phyloP scores from a whole-genome alignment of 768 basidiomycete species.

The Xerocomellus chrysenteron region DNA sequence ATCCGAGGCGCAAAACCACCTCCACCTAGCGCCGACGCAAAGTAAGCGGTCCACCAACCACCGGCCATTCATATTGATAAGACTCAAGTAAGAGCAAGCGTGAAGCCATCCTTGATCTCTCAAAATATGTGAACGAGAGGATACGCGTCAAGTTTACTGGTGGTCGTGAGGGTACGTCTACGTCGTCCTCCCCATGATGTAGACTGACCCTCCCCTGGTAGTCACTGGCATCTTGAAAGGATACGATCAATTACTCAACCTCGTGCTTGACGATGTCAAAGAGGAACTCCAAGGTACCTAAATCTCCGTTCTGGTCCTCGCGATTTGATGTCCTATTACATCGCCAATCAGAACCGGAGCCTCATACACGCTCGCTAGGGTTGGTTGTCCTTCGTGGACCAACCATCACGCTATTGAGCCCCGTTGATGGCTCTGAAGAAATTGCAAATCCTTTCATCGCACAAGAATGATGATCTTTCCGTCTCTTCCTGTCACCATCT shows the following conservation, averaged over 20 bases:
- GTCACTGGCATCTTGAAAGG: constrained; percentile 94
- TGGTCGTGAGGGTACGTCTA: constrained; percentile 78
- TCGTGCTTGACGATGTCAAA: constrained; percentile 94
- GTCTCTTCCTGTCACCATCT: not conserved
- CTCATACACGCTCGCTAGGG: constrained; percentile 66
- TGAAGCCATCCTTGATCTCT: constrained; percentile 93
- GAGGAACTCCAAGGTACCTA: constrained; percentile 71
- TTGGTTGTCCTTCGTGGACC: constrained; percentile 91
- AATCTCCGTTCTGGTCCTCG: constrained; percentile 9
- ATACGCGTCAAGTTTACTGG: constrained; percentile 98
- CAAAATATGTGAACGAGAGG: constrained; percentile 89
- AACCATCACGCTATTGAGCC: constrained; percentile 90
- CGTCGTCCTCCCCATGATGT: not conserved
- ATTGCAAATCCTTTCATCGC: constrained; percentile 86
- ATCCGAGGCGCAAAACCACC: constrained; percentile 20
- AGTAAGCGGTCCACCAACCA: constrained; percentile 21
- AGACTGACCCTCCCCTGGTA: constrained; percentile 32
- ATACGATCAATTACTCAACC: constrained; percentile 93
- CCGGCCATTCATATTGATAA: constrained; percentile 27
- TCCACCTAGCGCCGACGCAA: constrained; percentile 19
- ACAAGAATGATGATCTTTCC: constrained; percentile 47
- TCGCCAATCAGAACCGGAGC: constrained; percentile 54
- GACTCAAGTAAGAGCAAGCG: constrained; percentile 51
- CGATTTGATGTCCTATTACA: constrained; percentile 9
- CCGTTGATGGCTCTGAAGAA: constrained; percentile 93